A percentile compares a stretch with the other conserved stretches of the same genome.
phyloP scores from a whole-genome alignment of 106 monocot genomes.

The Dendrobium huoshanense region DNA sequence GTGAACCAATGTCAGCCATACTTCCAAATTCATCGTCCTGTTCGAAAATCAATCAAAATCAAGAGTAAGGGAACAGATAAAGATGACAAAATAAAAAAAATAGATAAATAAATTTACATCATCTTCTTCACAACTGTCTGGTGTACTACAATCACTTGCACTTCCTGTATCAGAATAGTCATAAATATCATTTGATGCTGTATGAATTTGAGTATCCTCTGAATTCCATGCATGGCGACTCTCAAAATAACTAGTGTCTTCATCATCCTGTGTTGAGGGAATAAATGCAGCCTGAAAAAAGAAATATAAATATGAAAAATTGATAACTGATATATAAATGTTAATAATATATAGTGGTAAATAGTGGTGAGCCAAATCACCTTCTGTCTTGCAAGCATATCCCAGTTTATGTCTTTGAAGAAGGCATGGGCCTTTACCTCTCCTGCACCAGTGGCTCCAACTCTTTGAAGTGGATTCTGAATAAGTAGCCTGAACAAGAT shows the following conservation, averaged over 20 bases:
- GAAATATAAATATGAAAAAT: neutral
- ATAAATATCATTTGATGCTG: constrained; percentile 30
- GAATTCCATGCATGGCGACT: constrained; percentile 73
- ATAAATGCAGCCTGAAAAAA: constrained; percentile 76
- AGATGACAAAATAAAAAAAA: neutral
- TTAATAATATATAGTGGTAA: neutral
- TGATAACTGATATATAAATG: neutral
- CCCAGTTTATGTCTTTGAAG: constrained; percentile 88
- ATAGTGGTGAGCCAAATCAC: constrained; percentile 17
- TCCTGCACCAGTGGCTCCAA: constrained; percentile 87
- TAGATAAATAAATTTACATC: constrained; percentile 37
- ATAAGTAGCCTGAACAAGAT: constrained; percentile 56
- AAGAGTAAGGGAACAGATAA: neutral
- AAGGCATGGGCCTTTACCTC: constrained; percentile 96
- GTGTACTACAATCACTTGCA: constrained; percentile 58
- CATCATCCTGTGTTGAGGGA: constrained; percentile 73
- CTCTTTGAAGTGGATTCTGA: constrained; percentile 81
- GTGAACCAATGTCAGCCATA: constrained; percentile 57
- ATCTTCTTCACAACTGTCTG: constrained; percentile 58
- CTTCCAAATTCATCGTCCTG: constrained; percentile 78
- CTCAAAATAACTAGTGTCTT: constrained; percentile 93
- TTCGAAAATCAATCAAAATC: constrained; percentile 9
- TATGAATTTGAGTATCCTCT: constrained; percentile 22
- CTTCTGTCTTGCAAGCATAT: constrained; percentile 86
- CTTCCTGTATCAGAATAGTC: constrained; percentile 38